Evolutionary conservation across 2,329 filamentous ascomycete species (phyloP), one percentile per base, ranked within the genome.

Genomic region (Alternaria longipes): DNA sequence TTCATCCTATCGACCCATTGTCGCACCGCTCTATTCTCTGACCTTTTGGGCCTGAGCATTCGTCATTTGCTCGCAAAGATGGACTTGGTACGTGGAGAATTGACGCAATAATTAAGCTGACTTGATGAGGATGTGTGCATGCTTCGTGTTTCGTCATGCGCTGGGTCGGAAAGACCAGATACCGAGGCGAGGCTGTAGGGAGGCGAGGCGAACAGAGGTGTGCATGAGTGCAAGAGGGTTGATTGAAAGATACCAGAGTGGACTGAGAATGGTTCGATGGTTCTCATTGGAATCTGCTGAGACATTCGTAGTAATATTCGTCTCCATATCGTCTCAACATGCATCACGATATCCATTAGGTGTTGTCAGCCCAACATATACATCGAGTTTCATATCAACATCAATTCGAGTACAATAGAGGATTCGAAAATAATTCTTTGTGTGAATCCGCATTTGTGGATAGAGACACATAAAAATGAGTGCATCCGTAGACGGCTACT

Each of bases 401-500:
- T 5, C 6, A 26, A 4, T 4, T 3, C 18, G n/a, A 4, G 1
- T 20, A 50, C 14, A 8, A 36, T 24, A 7, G 2, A 22, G 24
- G 20, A 5, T 26, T 36, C 34, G 20, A 50, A 38, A 18, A 30
- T n/a, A 34, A 24, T 36, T 50, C 30, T 49, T 26, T 50, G 32
- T 36, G 26, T 38, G 24, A 36, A 24, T 45, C 30, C 14, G 46
- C 30, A 45, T 34, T 46, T 36, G 50, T 24, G 32, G 30, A 42
- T 42, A 40, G 18, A 47, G 28, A 46, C 41, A 55, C 46, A 56
- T 54, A 47, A 60, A 47, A 52, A 40, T 34, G 32, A 45, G 58
- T 41, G 58, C 30, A 47, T 47, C 58, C 58, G 41, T 60, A 16
- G 58, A 45, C 34, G 34, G 54, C 47, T 60, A 47, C 54, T 41